Base-by-base conservation (phyloP, 148 eudicot genomes). In the Rhododendron henanense region DNA sequence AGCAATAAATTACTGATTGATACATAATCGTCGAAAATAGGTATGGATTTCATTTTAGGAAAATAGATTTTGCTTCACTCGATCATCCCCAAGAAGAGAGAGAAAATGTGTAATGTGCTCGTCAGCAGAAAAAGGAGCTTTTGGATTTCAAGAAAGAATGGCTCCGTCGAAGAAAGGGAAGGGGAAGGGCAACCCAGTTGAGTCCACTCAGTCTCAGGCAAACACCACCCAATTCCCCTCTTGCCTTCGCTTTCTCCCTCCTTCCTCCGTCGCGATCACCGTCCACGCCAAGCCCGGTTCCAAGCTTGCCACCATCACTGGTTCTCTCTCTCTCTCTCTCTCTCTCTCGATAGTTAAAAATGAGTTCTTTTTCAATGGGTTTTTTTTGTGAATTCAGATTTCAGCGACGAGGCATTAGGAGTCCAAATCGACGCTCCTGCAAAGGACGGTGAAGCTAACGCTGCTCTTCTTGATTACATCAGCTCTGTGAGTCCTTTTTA, bases 401-500 rank as follows among this genome's bases (percentile, higher is more conserved):
- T 96, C 47, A 90, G 86, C 76, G 96, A 96, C 59, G 99, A 94
- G 61, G 97, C 98, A 16, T 84, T 96, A 33, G 96, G 99, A 84
- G 97, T 96, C 41, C 99, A 96, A 91, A 96, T 96, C 83, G 98
- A 96, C 85, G 99, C 99, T 2, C 99, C 98, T 48, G 95, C 98
- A 19, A 90, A 93, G 79, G 98, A 96, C 83, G 99, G 98, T 14
- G 99, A 96, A 94, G 99, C 99, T 59, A 96, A 96, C 82, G 93
- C 98, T 14, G 98, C 98, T 44, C 93, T 96, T 79, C 90, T 96
- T 41, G 94, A 92, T 78, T 96, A 90, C 87, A 94, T 96, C 61
- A 92, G 96, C 91, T 92, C 96, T 23, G 99, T 96, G 87, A 84
- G 91, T 92, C 74, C 16, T 10, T 79, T 33, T 79, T 31, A 25